phyloP scores from a whole-genome alignment of 495 filamentous ascomycete genomes.

The Penicillium verhagenii region DNA sequence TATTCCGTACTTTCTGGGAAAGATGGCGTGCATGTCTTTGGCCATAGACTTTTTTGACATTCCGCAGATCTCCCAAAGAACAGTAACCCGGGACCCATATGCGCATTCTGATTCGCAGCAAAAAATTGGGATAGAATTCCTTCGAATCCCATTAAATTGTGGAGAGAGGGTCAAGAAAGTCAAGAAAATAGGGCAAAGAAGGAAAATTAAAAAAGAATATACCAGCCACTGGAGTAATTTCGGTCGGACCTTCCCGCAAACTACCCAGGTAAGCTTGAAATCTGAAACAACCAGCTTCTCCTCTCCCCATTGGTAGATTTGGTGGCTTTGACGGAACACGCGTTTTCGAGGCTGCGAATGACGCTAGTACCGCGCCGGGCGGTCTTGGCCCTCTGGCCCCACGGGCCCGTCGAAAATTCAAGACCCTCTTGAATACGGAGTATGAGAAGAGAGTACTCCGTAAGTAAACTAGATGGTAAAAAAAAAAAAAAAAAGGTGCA shows the following conservation, averaged over 20 bases:
- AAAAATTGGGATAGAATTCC: neutral
- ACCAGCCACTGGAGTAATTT: too few species aligned
- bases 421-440: too few species aligned
- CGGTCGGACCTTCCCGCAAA: constrained; percentile 23
- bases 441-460: too few species aligned
- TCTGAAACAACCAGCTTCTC: constrained; percentile 38
- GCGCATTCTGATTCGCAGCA: neutral
- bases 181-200: too few species aligned
- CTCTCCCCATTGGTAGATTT: neutral
- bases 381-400: constrained; percentile 14
- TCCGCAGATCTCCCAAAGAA: constrained; percentile 4
- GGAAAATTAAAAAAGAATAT: too few species aligned
- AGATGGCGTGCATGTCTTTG: constrained; percentile 1
- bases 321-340: constrained; percentile 18
- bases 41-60: constrained; percentile 1
- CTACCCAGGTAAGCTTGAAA: constrained; percentile 22
- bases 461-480: too few species aligned
- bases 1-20: neutral
- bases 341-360: constrained; percentile 21
- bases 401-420: constrained; percentile 13
- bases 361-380: constrained; percentile 16
- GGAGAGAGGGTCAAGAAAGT: too few species aligned
- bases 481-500: too few species aligned
- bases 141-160: constrained; percentile 1
- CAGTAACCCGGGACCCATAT: neutral